Percentiles rank a stretch among this genome's conserved stretches.
phyloP scores from a whole-genome alignment of 2,329 filamentous ascomycete genomes.

The Phialemoniopsis sp. region DNA sequence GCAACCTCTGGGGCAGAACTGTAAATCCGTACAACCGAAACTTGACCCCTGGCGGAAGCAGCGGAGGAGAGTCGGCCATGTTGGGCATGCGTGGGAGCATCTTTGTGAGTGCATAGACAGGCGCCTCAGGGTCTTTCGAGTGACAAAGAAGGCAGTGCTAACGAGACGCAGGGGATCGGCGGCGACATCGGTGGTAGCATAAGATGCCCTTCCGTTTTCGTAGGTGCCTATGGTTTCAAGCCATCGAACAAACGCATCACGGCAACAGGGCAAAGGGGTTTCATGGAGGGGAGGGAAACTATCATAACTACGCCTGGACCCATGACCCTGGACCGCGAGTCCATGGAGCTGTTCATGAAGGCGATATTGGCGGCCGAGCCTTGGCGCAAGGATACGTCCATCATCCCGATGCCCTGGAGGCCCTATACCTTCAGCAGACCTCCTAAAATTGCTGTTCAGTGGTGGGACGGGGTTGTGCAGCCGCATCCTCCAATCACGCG shows the following conservation, averaged over 20 bases:
- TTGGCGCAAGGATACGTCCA: constrained; percentile 25
- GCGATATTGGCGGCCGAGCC: constrained; percentile 21
- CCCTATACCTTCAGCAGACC: neutral
- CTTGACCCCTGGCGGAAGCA: constrained; percentile 27
- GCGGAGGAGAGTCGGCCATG: constrained; percentile 30
- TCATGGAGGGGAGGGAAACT: constrained; percentile 28
- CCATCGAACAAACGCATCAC: constrained; percentile 25
- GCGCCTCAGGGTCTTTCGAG: too few species aligned
- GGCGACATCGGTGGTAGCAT: constrained; percentile 24
- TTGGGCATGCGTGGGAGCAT: constrained; percentile 24
- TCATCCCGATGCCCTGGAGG: constrained; percentile 4
- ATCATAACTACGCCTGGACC: constrained; percentile 24
- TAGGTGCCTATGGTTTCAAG: constrained; percentile 9
- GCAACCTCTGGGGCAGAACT: constrained; percentile 28
- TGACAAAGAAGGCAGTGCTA: too few species aligned
- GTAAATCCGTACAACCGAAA: constrained; percentile 26
- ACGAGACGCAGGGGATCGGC: too few species aligned
- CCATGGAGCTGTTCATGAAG: constrained; percentile 29
- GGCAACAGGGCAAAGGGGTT: constrained; percentile 13
- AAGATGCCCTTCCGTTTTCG: neutral
- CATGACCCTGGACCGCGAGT: constrained; percentile 26
- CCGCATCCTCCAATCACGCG: constrained; percentile 55
- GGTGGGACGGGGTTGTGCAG: constrained; percentile 20
- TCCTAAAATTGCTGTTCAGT: constrained; percentile 3
- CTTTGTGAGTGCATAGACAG: too few species aligned